These are phyloP conservation scores for Globisporangium abappressorium DNA, from an alignment of 352 stramenopile species.

Conservation along the genomic window DNA sequence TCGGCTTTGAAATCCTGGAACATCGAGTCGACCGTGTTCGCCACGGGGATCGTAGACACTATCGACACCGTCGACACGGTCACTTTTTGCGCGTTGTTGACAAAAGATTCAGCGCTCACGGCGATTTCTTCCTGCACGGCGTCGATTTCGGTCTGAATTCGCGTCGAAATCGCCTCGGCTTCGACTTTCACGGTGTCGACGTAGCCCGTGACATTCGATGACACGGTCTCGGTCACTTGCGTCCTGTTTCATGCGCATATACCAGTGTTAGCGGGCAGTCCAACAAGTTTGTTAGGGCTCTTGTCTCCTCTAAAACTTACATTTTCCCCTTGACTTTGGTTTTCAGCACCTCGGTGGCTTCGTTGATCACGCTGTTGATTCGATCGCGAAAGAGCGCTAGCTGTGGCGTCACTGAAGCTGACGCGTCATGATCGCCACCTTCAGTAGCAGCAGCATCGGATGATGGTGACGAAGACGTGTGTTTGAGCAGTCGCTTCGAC, in stretches of 20 bases:
- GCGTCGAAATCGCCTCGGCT: slow-evolving; percentile 36
- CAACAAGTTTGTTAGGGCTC: neutral
- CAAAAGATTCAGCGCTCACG: slow-evolving; percentile 21
- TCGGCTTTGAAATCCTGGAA: slow-evolving; percentile 19
- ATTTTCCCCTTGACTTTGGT: slow-evolving; percentile 52
- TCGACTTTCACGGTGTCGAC: slow-evolving; percentile 61
- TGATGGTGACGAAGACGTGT: slow-evolving; percentile 7
- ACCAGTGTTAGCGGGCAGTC: neutral
- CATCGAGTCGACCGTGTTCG: slow-evolving; percentile 15
- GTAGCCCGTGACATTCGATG: slow-evolving; percentile 50
- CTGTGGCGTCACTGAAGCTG: slow-evolving; percentile 15
- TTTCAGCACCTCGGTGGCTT: slow-evolving; percentile 42
- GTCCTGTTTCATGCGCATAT: slow-evolving; percentile 21
- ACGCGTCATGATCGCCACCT: neutral
- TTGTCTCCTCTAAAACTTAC: slow-evolving; percentile 23
- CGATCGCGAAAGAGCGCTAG: slow-evolving; percentile 41
- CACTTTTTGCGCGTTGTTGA: slow-evolving; percentile 9
- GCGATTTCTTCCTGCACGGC: slow-evolving; percentile 32
- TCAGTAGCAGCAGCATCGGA: neutral
- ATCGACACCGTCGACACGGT: neutral
- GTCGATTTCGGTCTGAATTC: slow-evolving; percentile 48
- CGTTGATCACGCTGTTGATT: slow-evolving; percentile 50
- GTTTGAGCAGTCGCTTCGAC: slow-evolving; percentile 45
- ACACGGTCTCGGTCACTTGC: slow-evolving; percentile 53
- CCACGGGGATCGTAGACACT: neutral